Evolutionary conservation across 2,329 filamentous ascomycete species (phyloP), one percentile per base, ranked within the genome.

Genomic region (Lanzia echinophila): DNA sequence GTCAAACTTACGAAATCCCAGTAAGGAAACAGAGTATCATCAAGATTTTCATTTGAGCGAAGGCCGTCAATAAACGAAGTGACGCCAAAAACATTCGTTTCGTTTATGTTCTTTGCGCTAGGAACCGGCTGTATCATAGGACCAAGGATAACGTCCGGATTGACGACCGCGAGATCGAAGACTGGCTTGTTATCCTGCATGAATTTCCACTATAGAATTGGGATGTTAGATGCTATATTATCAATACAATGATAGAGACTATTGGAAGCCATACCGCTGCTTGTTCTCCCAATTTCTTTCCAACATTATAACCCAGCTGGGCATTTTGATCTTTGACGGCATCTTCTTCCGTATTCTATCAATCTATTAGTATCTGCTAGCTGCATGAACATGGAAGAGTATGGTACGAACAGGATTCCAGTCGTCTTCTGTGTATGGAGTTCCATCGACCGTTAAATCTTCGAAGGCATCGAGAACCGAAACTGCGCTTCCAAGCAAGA

Each of bases 241-340:
- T 53, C 10, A 53, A 34, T n/a, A 19, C n/a, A 41, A 13, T 42
- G n/a, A 24, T 13, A 42, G 13, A 20, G 11, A 20, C 3, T 3
- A 32, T 6, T 28, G 34, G 6, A 41, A 41, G 6, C 12, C 50
- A 38, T 33, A 53, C 50, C 6, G 82, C 81, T 1, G 82, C 79
- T 54, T 75, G 76, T 63, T 87, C 84, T 1, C 81, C 83, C 56
- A 87, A 82, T 2, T 75, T 77, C 72, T 87, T 85, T 60, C 62
- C 65, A 7, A 64, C 68, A 34, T 65, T 62, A 48, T 63, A 63
- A 19, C 56, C 56, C 13, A 58, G 32, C 6, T 71, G 63, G 1
- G 69, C 67, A 28, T 66, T 65, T 42, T 65, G 63, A 24, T 76
- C 67, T 52, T 79, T 72, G 22, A 72, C 72, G 17, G 60, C 58